Conservation (phyloP, 1,284 basidiomycete species). For the Kalmanozyma brasiliensis region DNA sequence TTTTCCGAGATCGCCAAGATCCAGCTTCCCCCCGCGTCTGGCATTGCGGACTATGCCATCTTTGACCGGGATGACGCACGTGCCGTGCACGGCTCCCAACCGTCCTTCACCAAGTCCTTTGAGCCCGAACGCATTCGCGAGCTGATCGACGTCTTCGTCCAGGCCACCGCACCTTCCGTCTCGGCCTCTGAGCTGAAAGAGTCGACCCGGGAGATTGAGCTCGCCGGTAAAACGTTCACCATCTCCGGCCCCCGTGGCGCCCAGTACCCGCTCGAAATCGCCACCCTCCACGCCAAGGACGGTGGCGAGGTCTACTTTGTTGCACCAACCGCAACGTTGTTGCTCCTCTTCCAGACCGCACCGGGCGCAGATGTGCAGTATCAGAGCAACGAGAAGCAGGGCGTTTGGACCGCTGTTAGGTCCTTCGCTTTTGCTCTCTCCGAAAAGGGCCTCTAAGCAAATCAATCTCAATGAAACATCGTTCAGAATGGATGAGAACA, state of each 20-base stretch:
- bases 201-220: constrained; percentile 6
- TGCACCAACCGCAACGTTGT: constrained; percentile 28
- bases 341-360: constrained; percentile 40
- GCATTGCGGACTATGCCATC: constrained; percentile 39
- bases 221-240: constrained; percentile 26
- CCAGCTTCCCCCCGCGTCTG: constrained; percentile 32
- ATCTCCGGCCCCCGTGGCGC: constrained; percentile 32
- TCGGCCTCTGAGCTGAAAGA: constrained; percentile 18
- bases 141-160: constrained; percentile 38
- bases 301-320: constrained; percentile 32
- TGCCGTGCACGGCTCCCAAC: constrained; percentile 26
- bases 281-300: constrained; percentile 25
- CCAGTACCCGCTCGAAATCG: constrained; percentile 38
- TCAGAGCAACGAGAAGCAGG: constrained; percentile 36
- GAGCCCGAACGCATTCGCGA: constrained; percentile 8
- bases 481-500: neutral
- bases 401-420: constrained; percentile 34
- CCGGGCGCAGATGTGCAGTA: constrained; percentile 22
- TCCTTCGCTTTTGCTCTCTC: constrained; percentile 33
- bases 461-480: neutral
- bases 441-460: constrained; percentile 38
- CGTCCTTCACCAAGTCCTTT: constrained; percentile 33
- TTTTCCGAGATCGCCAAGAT: constrained; percentile 31
- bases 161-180: constrained; percentile 28
- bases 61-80: constrained; percentile 35